A percentile compares a stretch with the other conserved stretches of the same genome.
phyloP scores from a whole-genome alignment of 2,329 filamentous ascomycete species.

The Nemania bipapillata region DNA sequence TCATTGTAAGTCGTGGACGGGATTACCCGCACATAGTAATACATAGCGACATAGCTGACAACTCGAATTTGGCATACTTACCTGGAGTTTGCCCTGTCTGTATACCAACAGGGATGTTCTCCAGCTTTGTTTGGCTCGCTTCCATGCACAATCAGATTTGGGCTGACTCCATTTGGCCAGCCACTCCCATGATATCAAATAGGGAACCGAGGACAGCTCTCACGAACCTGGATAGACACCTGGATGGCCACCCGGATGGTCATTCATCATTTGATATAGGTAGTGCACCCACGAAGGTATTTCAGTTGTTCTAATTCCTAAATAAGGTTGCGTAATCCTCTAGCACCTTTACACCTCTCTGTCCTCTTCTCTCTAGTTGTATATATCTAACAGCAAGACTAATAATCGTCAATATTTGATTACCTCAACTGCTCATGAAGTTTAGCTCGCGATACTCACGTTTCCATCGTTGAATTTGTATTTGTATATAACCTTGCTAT shows the following conservation, averaged over 20 bases:
- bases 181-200: slow-evolving; percentile 23
- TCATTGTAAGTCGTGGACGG: neutral
- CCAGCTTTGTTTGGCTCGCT: slow-evolving; percentile 25
- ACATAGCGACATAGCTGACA: slow-evolving; percentile 3
- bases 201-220: slow-evolving; percentile 13
- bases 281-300: slow-evolving; percentile 8
- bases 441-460: neutral
- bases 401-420: neutral
- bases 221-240: slow-evolving; percentile 25
- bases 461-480: neutral
- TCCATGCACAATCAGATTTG: slow-evolving; percentile 8
- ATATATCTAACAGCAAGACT: neutral
- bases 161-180: slow-evolving; percentile 17
- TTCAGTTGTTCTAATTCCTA: slow-evolving; percentile 23
- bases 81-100: neutral
- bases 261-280: slow-evolving; percentile 7
- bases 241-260: slow-evolving; percentile 21
- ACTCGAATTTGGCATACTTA: neutral
- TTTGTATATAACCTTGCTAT: neutral
- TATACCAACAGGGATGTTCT: neutral
- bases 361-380: neutral
- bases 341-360: neutral
- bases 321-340: slow-evolving; percentile 23
- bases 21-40: slow-evolving; percentile 12
- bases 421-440: neutral